Base-by-base conservation (phyloP, 495 filamentous ascomycete genomes). In the Talaromyces nanjingensis region DNA sequence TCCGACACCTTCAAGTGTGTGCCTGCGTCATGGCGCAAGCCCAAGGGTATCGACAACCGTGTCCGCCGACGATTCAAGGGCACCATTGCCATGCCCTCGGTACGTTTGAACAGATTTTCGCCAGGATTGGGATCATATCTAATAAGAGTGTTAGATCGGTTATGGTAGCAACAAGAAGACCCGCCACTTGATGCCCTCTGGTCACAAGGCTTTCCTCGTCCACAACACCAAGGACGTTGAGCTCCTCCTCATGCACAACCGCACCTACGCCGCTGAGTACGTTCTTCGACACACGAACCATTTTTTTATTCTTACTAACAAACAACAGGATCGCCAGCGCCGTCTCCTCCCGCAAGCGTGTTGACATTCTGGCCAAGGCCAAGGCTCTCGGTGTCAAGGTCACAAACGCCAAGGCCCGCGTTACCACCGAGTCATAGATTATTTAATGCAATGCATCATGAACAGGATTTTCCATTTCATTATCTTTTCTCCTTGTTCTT, bases 201-300 rank as follows among this genome's bases (percentile, higher is more conserved):
- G 94, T 82, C 94, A 97, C 88, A 98, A 98, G 86, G 92, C 94
- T 65, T 98, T 98, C 88, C 88, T 98, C 76, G 94, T 98, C 81
- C 88, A 91, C 86, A 98, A 97, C 86, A 76, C 87, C 79, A 81
- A 86, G 74, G 96, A 98, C 73, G 89, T 98, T 74, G 93, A 98
- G 81, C 88, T 98, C 66, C 90, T 98, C 70, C 86, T 98, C 65
- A 98, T 98, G 94, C 96, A 98, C 89, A 98, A 98, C 89, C 89
- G 89, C 77, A 96, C 91, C 77, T 97, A 87, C 81, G 94, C 94
- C 76, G 94, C 94, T 74, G 96, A 98, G 94, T 98, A 89, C 72
- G 92, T 85, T 24, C 39, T 54, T 16, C 31, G 20, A 34, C 27
- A 42, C 53, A 16, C 49, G 12, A 16, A 14, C 24, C 6, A 0